phyloP scores from a whole-genome alignment of 306 rosid species.

The Gleditsia sinensis region DNA sequence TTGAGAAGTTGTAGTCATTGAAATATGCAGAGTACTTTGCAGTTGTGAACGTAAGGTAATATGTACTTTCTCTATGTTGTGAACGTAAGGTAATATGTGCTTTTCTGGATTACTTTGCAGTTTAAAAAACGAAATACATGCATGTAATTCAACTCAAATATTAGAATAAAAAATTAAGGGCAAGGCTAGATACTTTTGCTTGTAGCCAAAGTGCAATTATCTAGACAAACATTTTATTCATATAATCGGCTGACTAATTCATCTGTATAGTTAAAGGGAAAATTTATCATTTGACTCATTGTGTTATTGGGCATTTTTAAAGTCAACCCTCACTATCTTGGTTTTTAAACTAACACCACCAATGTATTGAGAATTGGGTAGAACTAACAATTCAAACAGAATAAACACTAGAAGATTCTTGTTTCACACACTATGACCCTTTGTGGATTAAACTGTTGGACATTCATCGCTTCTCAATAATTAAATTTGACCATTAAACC shows the following conservation, averaged over 20 bases:
- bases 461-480: not conserved
- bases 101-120: not conserved
- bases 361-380: not conserved
- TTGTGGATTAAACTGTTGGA: not conserved
- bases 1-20: not conserved
- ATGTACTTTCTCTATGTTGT: too few species aligned
- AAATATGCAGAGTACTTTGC: too few species aligned
- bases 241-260: constrained; percentile 1
- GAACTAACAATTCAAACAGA: not conserved
- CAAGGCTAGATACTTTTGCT: not conserved
- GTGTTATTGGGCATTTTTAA: not conserved
- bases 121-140: not conserved
- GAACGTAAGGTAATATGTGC: not conserved
- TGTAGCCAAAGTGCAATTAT: not conserved
- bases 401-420: not conserved
- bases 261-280: not conserved
- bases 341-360: not conserved
- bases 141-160: not conserved
- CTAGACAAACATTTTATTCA: not conserved
- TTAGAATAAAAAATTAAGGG: not conserved
- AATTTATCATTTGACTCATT: not conserved
- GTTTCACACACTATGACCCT: not conserved
- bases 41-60: too few species aligned
- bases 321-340: not conserved
- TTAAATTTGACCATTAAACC: not conserved